These are phyloP conservation scores for Fraxinus nigra DNA, from an alignment of 305 asterid species.

Conservation along the genomic window DNA sequence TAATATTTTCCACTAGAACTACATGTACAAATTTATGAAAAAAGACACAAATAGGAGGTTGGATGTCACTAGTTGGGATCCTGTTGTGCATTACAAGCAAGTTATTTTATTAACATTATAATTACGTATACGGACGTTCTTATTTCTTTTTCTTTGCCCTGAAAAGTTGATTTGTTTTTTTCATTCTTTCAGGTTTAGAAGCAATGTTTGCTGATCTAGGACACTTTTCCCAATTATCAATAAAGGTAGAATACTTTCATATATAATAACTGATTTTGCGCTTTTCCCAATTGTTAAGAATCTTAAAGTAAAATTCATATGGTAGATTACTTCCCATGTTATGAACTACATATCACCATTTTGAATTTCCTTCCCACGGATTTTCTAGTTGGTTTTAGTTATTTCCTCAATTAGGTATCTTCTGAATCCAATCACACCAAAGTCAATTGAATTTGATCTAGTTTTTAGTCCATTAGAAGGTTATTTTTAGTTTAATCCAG, in stretches of 20 bases:
- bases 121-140: not conserved
- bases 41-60: constrained; percentile 55
- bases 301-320: not conserved
- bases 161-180: not conserved
- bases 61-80: constrained; percentile 73
- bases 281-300: not conserved
- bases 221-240: constrained; percentile 57
- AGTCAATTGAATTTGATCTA: not conserved
- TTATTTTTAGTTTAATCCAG: too few species aligned
- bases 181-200: constrained; percentile 47
- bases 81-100: constrained; percentile 77
- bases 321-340: too few species aligned
- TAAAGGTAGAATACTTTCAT: constrained; percentile 38
- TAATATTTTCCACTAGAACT: constrained; percentile 37
- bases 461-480: too few species aligned
- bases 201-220: constrained; percentile 81
- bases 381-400: not conserved
- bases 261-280: not conserved
- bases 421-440: not conserved
- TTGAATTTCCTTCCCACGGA: not conserved
- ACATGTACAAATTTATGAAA: constrained; percentile 49
- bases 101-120: not conserved
- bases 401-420: not conserved
- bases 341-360: too few species aligned
- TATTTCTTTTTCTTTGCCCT: not conserved